These are phyloP conservation scores for Aureoboletus auriporus DNA, from an alignment of 768 basidiomycete genomes.

Conservation along the genomic window DNA sequence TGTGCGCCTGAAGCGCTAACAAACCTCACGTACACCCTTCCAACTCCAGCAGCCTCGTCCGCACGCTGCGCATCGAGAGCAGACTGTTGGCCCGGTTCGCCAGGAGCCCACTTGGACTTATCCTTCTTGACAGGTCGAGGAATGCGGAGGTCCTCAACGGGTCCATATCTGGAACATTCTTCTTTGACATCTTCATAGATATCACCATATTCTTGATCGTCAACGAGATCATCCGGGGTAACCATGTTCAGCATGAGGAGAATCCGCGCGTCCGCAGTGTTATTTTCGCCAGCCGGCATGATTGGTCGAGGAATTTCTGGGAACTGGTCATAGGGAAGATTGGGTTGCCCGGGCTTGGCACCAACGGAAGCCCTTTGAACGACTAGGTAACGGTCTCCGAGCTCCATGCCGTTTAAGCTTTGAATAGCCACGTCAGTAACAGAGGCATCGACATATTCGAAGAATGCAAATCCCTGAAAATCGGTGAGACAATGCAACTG, in stretches of 20 bases:
- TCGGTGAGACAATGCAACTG: not conserved
- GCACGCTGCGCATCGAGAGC: slow-evolving; percentile 64
- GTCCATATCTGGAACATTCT: slow-evolving; percentile 79
- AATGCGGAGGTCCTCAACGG: slow-evolving; percentile 81
- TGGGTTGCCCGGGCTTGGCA: slow-evolving; percentile 66
- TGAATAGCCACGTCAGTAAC: slow-evolving; percentile 96
- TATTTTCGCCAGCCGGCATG: slow-evolving; percentile 76
- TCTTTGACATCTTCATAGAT: slow-evolving; percentile 93
- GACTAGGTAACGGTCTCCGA: slow-evolving; percentile 92
- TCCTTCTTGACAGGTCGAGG: slow-evolving; percentile 87
- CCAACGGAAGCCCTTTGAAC: slow-evolving; percentile 97
- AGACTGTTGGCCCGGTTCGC: slow-evolving; percentile 55
- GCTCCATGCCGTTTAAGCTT: slow-evolving; percentile 95
- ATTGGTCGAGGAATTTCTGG: slow-evolving; percentile 84
- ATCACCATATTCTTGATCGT: slow-evolving; percentile 92
- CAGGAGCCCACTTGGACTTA: slow-evolving; percentile 70
- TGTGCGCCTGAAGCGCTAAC: slow-evolving; percentile 55
- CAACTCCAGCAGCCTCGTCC: slow-evolving; percentile 91
- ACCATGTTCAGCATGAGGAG: slow-evolving; percentile 99
- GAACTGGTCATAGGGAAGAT: slow-evolving; percentile 75
- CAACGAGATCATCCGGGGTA: slow-evolving; percentile 81
- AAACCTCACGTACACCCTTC: slow-evolving; percentile 94
- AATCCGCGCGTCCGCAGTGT: slow-evolving; percentile 65
- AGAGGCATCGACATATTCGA: slow-evolving; percentile 87
- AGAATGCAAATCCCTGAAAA: slow-evolving; percentile 93